These are phyloP conservation scores for Ceratocystiopsis minuta DNA, from an alignment of 2,329 filamentous ascomycete species.

Conservation along the genomic window DNA sequence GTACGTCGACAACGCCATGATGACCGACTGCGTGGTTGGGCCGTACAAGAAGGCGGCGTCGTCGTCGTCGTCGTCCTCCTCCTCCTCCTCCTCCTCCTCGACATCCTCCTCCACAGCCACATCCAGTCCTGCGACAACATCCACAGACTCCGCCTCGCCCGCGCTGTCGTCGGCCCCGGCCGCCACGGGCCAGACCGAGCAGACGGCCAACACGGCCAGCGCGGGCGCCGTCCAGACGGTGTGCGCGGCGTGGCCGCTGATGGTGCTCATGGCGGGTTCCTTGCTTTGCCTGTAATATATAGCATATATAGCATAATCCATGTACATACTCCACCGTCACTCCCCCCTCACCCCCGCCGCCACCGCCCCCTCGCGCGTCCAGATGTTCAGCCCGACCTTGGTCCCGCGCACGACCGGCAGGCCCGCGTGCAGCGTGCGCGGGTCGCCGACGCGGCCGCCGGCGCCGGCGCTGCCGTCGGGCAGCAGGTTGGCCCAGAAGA, in stretches of 20 bases:
- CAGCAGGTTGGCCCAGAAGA: conserved; percentile 30
- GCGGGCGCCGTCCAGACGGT: no score
- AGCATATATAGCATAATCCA: no score
- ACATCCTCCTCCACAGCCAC: not conserved
- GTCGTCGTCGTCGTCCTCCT: not conserved
- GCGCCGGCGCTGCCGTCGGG: conserved; percentile 17
- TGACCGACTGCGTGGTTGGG: conserved; percentile 8
- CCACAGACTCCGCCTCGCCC: no score
- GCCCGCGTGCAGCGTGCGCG: conserved; percentile 27
- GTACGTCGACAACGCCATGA: conserved; percentile 8
- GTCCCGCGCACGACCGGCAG: conserved; percentile 25
- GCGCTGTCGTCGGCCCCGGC: no score
- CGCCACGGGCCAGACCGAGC: no score
- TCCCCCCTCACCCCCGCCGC: conserved; percentile 17
- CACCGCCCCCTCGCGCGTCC: conserved; percentile 26
- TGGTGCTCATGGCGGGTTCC: no score
- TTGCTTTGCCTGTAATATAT: no score
- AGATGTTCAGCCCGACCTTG: conserved; percentile 35
- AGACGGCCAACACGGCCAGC: no score
- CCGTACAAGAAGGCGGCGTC: conserved; percentile 3
- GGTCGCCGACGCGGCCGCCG: conserved; percentile 23
- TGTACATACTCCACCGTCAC: not conserved
- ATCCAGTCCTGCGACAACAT: not conserved
- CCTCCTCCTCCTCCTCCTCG: not conserved
- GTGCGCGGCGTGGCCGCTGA: no score